Evolutionary conservation across 2,329 filamentous ascomycete genomes (phyloP).

Genomic region (Cylindrodendrum hubeiense): DNA sequence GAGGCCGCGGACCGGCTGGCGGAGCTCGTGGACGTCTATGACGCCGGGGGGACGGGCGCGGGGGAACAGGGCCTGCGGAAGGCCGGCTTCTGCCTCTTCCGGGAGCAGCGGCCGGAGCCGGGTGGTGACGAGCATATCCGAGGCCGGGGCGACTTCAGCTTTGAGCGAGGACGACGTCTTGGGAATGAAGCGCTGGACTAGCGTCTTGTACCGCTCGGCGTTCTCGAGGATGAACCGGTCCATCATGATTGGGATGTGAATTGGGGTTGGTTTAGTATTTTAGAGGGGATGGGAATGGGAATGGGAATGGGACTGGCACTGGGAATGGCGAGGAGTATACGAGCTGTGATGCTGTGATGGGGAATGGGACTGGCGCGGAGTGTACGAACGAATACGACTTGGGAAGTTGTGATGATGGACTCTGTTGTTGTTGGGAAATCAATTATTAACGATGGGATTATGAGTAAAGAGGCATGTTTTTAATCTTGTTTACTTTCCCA

Average conservation of each 20-base stretch:
- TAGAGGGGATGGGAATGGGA: too few relatives aligned
- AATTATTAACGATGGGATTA: too few relatives aligned
- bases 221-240: slow-evolving; percentile 51
- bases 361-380: too few relatives aligned
- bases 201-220: slow-evolving; percentile 42
- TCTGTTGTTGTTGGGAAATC: too few relatives aligned
- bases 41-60: slow-evolving; percentile 37
- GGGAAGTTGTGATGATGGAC: too few relatives aligned
- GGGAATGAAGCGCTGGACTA: slow-evolving; percentile 47
- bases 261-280: neutral
- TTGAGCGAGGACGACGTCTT: slow-evolving; percentile 14
- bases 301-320: too few relatives aligned
- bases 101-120: slow-evolving; percentile 52
- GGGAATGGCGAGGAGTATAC: too few relatives aligned
- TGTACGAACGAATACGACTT: too few relatives aligned
- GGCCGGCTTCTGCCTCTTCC: slow-evolving; percentile 53
- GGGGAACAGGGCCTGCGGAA: slow-evolving; percentile 45
- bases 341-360: too few relatives aligned
- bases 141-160: slow-evolving; percentile 19
- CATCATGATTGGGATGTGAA: slow-evolving; percentile 34
- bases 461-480: too few relatives aligned
- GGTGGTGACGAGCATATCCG: slow-evolving; percentile 52
- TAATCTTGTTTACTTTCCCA: too few relatives aligned
- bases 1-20: slow-evolving; percentile 46
- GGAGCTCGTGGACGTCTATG: slow-evolving; percentile 54